Conservation (phyloP, 1,139 yeast species). For the Pichia sp. region DNA sequence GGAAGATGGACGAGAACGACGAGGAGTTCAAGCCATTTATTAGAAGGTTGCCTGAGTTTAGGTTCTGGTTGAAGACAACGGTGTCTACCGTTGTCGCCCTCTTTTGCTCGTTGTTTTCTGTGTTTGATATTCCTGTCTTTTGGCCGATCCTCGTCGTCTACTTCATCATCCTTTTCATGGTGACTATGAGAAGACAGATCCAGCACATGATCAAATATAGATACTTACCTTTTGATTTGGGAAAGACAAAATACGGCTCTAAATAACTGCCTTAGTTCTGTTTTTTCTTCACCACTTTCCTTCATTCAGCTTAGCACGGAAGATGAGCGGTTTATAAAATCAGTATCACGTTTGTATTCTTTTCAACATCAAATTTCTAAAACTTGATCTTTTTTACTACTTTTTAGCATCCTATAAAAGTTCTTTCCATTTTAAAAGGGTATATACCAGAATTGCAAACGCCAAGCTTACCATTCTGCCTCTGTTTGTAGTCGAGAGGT, state of each 20-base stretch:
- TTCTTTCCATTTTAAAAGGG: background rate
- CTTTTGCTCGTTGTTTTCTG: constrained; percentile 55
- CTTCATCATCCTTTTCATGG: constrained; percentile 71
- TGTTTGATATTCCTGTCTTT: constrained; percentile 89
- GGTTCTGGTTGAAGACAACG: constrained; percentile 86
- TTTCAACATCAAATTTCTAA: background rate
- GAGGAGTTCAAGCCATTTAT: constrained; percentile 80
- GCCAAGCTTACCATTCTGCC: constrained; percentile 34
- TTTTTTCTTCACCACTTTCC: background rate
- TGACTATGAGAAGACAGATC: constrained; percentile 95
- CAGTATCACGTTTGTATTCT: background rate
- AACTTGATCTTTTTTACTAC: background rate
- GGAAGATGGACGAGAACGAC: constrained; percentile 45
- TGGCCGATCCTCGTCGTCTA: constrained; percentile 95
- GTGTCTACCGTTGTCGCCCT: constrained; percentile 66
- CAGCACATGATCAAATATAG: constrained; percentile 95
- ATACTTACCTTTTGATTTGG: constrained; percentile 90
- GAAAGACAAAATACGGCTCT: constrained; percentile 66
- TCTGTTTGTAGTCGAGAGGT: constrained; percentile 37
- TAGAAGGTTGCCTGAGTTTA: constrained; percentile 89
- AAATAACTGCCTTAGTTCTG: constrained; percentile 13
- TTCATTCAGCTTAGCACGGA: background rate
- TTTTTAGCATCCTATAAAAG: background rate
- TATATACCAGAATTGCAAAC: constrained; percentile 14
- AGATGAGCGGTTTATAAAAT: background rate